These are phyloP conservation scores for Chondrostereum purpureum DNA, from an alignment of 1,284 basidiomycete species.

Conservation along the genomic window DNA sequence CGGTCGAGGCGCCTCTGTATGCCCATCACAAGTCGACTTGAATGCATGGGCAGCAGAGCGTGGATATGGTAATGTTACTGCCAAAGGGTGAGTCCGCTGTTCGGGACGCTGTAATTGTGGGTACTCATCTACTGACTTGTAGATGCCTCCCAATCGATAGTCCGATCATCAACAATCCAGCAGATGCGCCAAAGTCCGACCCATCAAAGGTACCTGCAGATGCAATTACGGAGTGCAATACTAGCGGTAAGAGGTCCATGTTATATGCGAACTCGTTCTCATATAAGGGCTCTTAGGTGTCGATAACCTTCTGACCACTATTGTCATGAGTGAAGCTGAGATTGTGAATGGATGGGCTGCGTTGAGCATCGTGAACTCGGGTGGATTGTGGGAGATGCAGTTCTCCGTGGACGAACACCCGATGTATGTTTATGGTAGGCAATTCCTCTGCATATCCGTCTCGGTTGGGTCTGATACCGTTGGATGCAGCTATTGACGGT, in stretches of 20 bases:
- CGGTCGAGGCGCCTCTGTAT: slow-evolving; percentile 8
- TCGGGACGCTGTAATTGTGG: too few relatives aligned
- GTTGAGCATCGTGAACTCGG: slow-evolving; percentile 7
- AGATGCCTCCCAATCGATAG: slow-evolving; percentile 4
- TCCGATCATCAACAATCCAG: slow-evolving; percentile 6
- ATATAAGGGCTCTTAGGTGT: too few relatives aligned
- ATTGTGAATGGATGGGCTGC: slow-evolving; percentile 4
- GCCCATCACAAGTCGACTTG: slow-evolving; percentile 4
- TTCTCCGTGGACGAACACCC: slow-evolving; percentile 10
- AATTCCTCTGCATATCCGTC: too few relatives aligned
- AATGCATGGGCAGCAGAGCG: neutral
- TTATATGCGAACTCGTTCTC: neutral
- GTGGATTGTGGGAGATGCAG: slow-evolving; percentile 8
- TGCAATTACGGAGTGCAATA: slow-evolving; percentile 2
- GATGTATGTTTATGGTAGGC: slow-evolving; percentile 8
- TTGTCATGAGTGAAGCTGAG: neutral
- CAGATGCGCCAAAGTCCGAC: slow-evolving; percentile 2
- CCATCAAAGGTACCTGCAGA: slow-evolving; percentile 4
- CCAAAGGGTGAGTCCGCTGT: slow-evolving; percentile 2
- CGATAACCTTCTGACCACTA: slow-evolving; percentile 1
- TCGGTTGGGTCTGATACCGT: too few relatives aligned
- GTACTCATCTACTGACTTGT: too few relatives aligned
- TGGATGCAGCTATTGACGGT: slow-evolving; percentile 8
- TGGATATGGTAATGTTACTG: slow-evolving; percentile 7
- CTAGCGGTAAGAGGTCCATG: neutral